Base-by-base conservation (phyloP, 2,329 filamentous ascomycete genomes). In the Apiospora pterosperma region DNA sequence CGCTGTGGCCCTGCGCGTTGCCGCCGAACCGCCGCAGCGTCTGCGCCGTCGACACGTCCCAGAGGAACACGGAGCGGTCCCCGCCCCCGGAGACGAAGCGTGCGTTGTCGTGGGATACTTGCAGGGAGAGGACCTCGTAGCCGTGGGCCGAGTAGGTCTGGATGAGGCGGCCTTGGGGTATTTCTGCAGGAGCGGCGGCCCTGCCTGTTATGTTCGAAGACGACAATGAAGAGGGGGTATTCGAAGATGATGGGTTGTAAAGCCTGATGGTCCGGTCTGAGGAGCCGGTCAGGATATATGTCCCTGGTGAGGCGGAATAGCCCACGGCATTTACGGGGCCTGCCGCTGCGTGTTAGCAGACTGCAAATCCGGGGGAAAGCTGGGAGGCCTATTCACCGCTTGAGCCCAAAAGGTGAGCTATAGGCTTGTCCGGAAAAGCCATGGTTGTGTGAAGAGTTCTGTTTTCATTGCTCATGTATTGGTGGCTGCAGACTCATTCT, bases 71-170 rank as follows among this genome's bases (percentile, higher is more conserved):
- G 67, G 87, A 85, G 71, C 95, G 92, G 80, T 99, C 96, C 65
- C 96, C 96, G 69, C 96, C 96, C 1, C 88, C 87, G n/a, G 90
- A 94, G 11, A 89, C 90, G 76, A 99, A 97, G 52, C 88, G 88
- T 69, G 92, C 86, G 78, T 99, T 99, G 79, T 93, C 90, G 28
- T 81, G 74, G 8, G 87, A 81, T 61, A 97, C 90, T 62, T 86
- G 83, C 42, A 99, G 84, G 69, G 92, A 91, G 66, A 97, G 89
- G 8, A 99, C 91, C 71, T 94, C 91, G 81, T 99, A 97, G 69
- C 93, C 94, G 79, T 99, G 96, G 2, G 92, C 92, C 39, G 89
- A 82, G 80, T 97, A 99, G 39, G 88, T 92, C 78, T 97, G 94
- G 74, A 99, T 92, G 4, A 96, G 88, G 1, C 83, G 81, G 69